phyloP scores from a whole-genome alignment of 2,329 filamentous ascomycete genomes.

The Cryphonectria naterciae region DNA sequence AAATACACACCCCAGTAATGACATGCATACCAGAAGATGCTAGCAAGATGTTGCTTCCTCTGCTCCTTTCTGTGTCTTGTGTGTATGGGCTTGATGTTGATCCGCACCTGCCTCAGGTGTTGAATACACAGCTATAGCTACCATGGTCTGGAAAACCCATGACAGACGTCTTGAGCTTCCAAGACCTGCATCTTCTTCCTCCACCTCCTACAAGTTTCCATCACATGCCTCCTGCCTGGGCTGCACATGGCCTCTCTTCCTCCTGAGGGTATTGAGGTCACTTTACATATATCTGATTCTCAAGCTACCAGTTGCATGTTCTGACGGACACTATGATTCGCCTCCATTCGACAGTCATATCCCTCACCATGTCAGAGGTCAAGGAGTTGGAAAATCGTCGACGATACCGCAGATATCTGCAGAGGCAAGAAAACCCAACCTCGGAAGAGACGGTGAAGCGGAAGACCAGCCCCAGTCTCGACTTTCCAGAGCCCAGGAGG shows the following conservation, averaged over 20 bases:
- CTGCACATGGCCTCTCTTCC: neutral
- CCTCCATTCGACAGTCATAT: slow-evolving; percentile 44
- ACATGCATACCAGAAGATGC: neutral
- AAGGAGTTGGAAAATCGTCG: slow-evolving; percentile 43
- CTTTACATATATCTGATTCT: neutral
- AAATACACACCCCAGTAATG: neutral
- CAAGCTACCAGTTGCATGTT: neutral
- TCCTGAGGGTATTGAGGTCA: neutral
- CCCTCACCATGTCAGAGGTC: slow-evolving; percentile 47
- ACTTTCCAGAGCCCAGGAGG: neutral
- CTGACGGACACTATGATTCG: slow-evolving; percentile 44
- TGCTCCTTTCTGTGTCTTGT: neutral
- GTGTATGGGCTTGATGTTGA: neutral
- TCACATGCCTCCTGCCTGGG: neutral
- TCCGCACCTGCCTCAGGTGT: neutral
- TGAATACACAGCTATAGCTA: neutral
- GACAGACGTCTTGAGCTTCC: neutral
- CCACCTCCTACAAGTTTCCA: neutral
- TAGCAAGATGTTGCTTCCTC: slow-evolving; percentile 3
- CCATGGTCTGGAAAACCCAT: neutral
- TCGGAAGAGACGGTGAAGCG: slow-evolving; percentile 29
- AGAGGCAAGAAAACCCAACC: slow-evolving; percentile 32
- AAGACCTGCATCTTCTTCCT: neutral
- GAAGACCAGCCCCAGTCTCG: slow-evolving; percentile 19
- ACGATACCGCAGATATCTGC: slow-evolving; percentile 40